A percentile compares a stretch with the other conserved stretches of the same genome.
phyloP scores from a whole-genome alignment of 2,329 filamentous ascomycete genomes.

The Xylariales sp. region DNA sequence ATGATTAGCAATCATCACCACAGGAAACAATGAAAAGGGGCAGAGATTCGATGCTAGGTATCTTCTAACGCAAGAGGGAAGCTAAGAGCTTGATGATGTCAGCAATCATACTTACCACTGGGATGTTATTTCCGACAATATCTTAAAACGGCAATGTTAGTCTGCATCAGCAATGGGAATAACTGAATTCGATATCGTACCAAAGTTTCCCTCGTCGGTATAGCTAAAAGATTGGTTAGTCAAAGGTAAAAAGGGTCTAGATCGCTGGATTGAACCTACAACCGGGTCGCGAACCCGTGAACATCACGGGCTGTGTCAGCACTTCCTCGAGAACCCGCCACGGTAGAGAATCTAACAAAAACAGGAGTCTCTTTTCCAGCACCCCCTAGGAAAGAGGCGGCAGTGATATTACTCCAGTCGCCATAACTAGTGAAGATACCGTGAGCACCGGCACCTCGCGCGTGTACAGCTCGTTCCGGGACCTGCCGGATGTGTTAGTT shows the following conservation, averaged over 20 bases:
- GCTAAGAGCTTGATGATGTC: not conserved
- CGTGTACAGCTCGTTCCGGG: slow-evolving; percentile 55
- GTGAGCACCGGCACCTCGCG: slow-evolving; percentile 68
- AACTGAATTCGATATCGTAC: slow-evolving; percentile 52
- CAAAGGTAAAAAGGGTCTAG: slow-evolving; percentile 1
- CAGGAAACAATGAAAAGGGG: not conserved
- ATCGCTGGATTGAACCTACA: slow-evolving; percentile 50
- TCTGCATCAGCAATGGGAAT: slow-evolving; percentile 14
- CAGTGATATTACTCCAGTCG: slow-evolving; percentile 71
- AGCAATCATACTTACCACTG: slow-evolving; percentile 35
- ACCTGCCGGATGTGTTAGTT: slow-evolving; percentile 43
- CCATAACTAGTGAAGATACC: slow-evolving; percentile 70
- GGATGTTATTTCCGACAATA: slow-evolving; percentile 43
- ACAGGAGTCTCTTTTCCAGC: slow-evolving; percentile 66
- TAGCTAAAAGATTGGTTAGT: slow-evolving; percentile 53
- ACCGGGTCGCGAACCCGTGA: slow-evolving; percentile 71
- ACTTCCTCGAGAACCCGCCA: slow-evolving; percentile 69
- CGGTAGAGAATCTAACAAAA: slow-evolving; percentile 71
- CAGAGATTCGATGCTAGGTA: not conserved
- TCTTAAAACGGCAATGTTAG: slow-evolving; percentile 34
- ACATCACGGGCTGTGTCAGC: slow-evolving; percentile 72
- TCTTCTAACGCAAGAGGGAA: not conserved
- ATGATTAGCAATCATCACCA: slow-evolving; percentile 20
- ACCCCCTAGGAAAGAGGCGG: slow-evolving; percentile 66
- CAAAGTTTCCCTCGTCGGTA: slow-evolving; percentile 74